phyloP scores from a whole-genome alignment of 495 filamentous ascomycete species.

The Aspergillus sparsus region DNA sequence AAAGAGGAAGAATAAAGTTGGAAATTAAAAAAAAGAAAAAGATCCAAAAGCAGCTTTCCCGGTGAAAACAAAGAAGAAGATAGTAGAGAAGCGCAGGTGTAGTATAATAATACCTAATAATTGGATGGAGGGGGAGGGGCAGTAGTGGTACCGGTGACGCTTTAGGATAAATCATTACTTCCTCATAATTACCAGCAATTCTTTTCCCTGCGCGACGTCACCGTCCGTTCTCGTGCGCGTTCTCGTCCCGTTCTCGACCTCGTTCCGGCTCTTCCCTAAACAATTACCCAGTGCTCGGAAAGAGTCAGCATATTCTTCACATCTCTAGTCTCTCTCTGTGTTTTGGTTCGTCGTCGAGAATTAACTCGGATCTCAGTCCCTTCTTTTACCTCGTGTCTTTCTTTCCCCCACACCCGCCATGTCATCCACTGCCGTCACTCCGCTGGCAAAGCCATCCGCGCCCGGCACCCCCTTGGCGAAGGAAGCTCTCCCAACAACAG shows the following conservation, averaged over 20 bases:
- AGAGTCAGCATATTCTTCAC: slow-evolving; percentile 12
- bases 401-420: slow-evolving; percentile 25
- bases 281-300: slow-evolving; percentile 33
- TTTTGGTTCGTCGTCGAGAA: slow-evolving; percentile 7
- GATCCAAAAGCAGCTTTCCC: slow-evolving; percentile 26
- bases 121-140: slow-evolving; percentile 36
- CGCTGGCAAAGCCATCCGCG: slow-evolving; percentile 43
- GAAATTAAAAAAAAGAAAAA: slow-evolving; percentile 9
- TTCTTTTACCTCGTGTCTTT: background rate
- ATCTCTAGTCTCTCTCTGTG: slow-evolving; percentile 1
- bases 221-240: slow-evolving; percentile 41
- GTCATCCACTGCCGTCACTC: slow-evolving; percentile 42
- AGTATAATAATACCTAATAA: slow-evolving; percentile 1
- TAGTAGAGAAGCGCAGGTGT: slow-evolving; percentile 5
- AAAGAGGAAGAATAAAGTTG: slow-evolving; percentile 10
- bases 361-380: slow-evolving; percentile 10
- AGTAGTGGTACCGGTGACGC: slow-evolving; percentile 39
- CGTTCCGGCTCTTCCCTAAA: slow-evolving; percentile 47
- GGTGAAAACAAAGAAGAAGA: slow-evolving; percentile 28
- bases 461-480: slow-evolving; percentile 40
- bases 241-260: slow-evolving; percentile 16
- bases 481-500: slow-evolving; percentile 41
- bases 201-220: slow-evolving; percentile 32
- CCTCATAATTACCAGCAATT: background rate
- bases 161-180: slow-evolving; percentile 30